These are phyloP conservation scores for Orbilia blumenaviensis DNA, from an alignment of 2,329 filamentous ascomycete genomes.

Conservation along the genomic window DNA sequence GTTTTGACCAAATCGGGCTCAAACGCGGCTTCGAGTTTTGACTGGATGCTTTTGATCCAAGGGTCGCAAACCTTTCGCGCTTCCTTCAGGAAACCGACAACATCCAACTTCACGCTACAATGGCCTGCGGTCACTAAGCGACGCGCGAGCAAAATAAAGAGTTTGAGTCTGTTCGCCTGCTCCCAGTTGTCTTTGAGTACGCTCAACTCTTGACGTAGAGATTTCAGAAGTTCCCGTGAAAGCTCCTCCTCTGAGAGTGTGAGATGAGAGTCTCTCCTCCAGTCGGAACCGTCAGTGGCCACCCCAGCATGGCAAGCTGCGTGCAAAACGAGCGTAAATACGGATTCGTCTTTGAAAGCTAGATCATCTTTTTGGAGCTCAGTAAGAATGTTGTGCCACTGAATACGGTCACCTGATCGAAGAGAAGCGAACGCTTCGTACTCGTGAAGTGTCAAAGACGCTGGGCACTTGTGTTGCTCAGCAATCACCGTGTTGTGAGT, in stretches of 20 bases:
- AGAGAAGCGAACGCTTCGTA: slow-evolving; percentile 67
- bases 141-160: slow-evolving; percentile 46
- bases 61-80: slow-evolving; percentile 24
- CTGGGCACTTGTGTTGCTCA: slow-evolving; percentile 64
- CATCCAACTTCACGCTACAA: slow-evolving; percentile 15
- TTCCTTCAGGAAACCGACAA: slow-evolving; percentile 34
- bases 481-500: slow-evolving; percentile 67
- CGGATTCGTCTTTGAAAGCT: slow-evolving; percentile 66
- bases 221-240: slow-evolving; percentile 8
- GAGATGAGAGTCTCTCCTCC: slow-evolving; percentile 18
- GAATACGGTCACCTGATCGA: slow-evolving; percentile 64
- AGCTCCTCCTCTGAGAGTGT: slow-evolving; percentile 5
- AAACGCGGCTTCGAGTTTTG: not conserved
- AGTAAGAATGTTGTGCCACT: slow-evolving; percentile 68
- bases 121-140: slow-evolving; percentile 14
- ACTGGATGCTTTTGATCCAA: slow-evolving; percentile 4
- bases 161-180: slow-evolving; percentile 50
- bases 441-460: slow-evolving; percentile 65
- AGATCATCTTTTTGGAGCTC: slow-evolving; percentile 65
- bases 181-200: slow-evolving; percentile 67
- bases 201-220: slow-evolving; percentile 54
- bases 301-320: slow-evolving; percentile 65
- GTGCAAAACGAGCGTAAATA: slow-evolving; percentile 65
- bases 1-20: not conserved
- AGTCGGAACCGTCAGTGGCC: not conserved